Evolutionary conservation across 73 alveolate species (phyloP), one percentile per base, ranked within the genome.

Genomic region (Paramecium sonneborni): DNA sequence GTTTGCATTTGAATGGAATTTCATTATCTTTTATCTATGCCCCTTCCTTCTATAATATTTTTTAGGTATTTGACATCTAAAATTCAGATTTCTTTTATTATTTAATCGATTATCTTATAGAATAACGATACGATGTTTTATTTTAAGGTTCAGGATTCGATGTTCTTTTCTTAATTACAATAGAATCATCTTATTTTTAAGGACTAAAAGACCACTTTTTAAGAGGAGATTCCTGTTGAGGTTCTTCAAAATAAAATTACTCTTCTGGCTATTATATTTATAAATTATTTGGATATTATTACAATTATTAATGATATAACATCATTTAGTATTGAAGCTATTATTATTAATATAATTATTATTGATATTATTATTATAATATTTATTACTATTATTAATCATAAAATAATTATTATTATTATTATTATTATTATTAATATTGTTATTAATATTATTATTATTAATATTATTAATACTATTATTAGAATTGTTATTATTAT

Each of bases 131-230:
- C 8, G 86, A 72, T 34, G 52, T 72, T 72, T 72, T 72, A 1
- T 30, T 72, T 38, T 72, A 72, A 30, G 18, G 44, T 10, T 72
- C 86, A 34, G 86, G 86, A 72, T 72, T 72, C 1, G 86, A 72
- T 4, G 86, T 37, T 72, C 86, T 72, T n/a, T 72, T 72, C 57
- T 72, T 72, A 4, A 28, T 30, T 5, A 6, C 14, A 0, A 72
- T 14, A 15, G 55, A 32, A 6, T 67, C 84, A 67, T 67, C 84
- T 14, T 72, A 15, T 18, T 72, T 72, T 72, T 72, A 12, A 5
- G 86, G 86, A 72, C 86, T 72, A 72, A 72, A 72, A 12, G 86
- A 72, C 86, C 86, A 72, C 18, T 72, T 72, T 72, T 72, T 72
- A 37, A 62, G 86, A 7, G 58, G 37, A 34, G 32, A 12, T 6